phyloP scores from a whole-genome alignment of 441 rosid species.

The Flueggea neowawraea region DNA sequence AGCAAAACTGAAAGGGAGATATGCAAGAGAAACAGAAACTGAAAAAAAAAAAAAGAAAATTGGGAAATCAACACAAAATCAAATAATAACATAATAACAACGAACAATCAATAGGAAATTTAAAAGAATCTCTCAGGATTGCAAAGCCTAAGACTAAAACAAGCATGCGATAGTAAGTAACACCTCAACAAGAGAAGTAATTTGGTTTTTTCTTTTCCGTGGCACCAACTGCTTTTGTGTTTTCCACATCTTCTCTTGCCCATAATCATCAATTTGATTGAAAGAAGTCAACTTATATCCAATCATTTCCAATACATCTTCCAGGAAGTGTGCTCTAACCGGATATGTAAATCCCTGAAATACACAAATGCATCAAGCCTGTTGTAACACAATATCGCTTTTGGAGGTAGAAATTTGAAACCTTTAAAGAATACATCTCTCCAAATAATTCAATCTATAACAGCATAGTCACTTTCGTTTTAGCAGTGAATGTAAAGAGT shows the following conservation, averaged over 20 bases:
- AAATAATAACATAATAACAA: background rate
- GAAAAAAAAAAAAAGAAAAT: background rate
- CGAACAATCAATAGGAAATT: background rate
- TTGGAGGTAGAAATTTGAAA: background rate
- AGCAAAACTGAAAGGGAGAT: background rate
- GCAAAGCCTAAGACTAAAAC: background rate
- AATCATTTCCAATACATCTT: conserved; percentile 86
- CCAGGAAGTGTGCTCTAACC: conserved; percentile 81
- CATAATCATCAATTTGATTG: conserved; percentile 99
- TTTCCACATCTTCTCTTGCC: conserved; percentile 98
- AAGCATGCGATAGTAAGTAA: background rate
- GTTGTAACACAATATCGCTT: conserved; percentile 1
- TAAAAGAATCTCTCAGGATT: background rate
- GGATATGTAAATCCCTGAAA: conserved; percentile 91
- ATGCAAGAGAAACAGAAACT: conserved; percentile 2
- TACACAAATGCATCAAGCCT: conserved; percentile 9
- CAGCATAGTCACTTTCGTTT: background rate
- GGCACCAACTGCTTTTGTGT: conserved; percentile 90
- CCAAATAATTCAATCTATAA: background rate
- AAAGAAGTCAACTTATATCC: conserved; percentile 86
- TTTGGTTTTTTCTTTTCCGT: conserved; percentile 92
- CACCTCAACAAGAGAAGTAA: conserved; percentile 97
- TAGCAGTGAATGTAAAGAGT: background rate
- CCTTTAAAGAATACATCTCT: background rate
- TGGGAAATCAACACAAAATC: background rate